Evolutionary conservation across 495 filamentous ascomycete species (phyloP), one percentile per base, ranked within the genome.

Genomic region (Ascobolus immersus): DNA sequence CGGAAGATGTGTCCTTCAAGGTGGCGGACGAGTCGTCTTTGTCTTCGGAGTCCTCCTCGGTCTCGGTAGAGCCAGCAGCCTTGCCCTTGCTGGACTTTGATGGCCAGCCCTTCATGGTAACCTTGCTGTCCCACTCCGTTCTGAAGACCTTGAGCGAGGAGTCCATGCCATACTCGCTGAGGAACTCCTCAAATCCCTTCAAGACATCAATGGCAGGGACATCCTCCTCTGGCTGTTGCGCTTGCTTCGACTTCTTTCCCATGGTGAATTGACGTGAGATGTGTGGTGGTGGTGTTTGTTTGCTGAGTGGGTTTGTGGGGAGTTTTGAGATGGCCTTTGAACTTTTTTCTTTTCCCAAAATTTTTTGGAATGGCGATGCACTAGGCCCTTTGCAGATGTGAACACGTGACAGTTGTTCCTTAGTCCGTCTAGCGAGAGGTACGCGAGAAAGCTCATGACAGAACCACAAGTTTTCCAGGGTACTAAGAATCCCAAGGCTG

Each of bases 121-220:
- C 18, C 17, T 39, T 27, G 21, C 39, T 21, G 4, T 14, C 17
- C 10, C 17, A 26, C 33, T 48, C 45, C 4, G 32, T 37, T 5
- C 18, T n/a, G 28, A 47, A 47, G 36, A 48, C 21, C 11, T 30
- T 48, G 17, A 31, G 37, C 14, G 44, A 44, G 30, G 44, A 43
- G 25, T 28, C 18, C 11, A 48, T 36, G 7, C 44, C 44, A 25
- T 21, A 30, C 15, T 48, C 45, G 18, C 39, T 40, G 7, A 48
- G 44, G 28, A 48, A 48, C 39, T 43, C 39, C 12, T 37, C 33
- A 21, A 47, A n/a, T n/a, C n/a, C n/a, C n/a, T n/a, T n/a, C n/a
- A n/a, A n/a, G n/a, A n/a, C n/a, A n/a, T n/a, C 37, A 27, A 45
- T 33, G 10, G 44, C 44, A 19, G 40, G 32, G 23, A 47, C 44